Conservation (phyloP, 331 rosid genomes). For the Arachis monticola region DNA sequence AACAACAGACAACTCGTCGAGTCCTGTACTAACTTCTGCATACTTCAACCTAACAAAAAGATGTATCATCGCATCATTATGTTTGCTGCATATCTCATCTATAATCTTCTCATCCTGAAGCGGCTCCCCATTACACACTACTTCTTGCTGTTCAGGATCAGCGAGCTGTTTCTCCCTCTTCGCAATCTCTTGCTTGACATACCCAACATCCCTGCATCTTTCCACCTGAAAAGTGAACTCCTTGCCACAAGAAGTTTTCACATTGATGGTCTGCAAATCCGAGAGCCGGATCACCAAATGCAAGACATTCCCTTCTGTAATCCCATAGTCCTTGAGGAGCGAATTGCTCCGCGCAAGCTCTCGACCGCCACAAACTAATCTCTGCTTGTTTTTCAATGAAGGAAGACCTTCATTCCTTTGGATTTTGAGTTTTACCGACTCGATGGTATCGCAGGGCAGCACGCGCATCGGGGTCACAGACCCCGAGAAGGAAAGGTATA, state of each 20-base stretch:
- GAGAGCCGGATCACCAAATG: constrained; percentile 83
- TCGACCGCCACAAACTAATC: constrained; percentile 90
- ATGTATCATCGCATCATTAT: constrained; percentile 73
- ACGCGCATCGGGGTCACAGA: constrained; percentile 70
- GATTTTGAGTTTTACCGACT: constrained; percentile 81
- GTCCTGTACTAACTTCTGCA: constrained; percentile 64
- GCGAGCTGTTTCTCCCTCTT: constrained; percentile 64
- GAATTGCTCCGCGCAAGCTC: constrained; percentile 81
- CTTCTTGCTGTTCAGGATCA: constrained; percentile 81
- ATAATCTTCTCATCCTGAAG: constrained; percentile 86
- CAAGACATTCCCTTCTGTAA: constrained; percentile 77
- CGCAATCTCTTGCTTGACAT: constrained; percentile 78
- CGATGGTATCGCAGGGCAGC: constrained; percentile 77
- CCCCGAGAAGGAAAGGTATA: constrained; percentile 64
- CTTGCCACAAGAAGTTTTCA: constrained; percentile 65
- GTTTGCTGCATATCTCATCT: constrained; percentile 68
- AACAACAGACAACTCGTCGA: constrained; percentile 77
- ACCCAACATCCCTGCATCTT: constrained; percentile 73
- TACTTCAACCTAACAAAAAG: constrained; percentile 65
- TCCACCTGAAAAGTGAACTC: constrained; percentile 74
- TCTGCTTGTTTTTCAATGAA: constrained; percentile 72
- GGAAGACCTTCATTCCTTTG: constrained; percentile 67
- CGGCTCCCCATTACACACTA: constrained; percentile 72
- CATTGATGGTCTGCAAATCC: constrained; percentile 82
- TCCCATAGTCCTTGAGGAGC: constrained; percentile 79